These are phyloP conservation scores for Cytospora leucostoma DNA, from an alignment of 2,329 filamentous ascomycete species.

Conservation along the genomic window DNA sequence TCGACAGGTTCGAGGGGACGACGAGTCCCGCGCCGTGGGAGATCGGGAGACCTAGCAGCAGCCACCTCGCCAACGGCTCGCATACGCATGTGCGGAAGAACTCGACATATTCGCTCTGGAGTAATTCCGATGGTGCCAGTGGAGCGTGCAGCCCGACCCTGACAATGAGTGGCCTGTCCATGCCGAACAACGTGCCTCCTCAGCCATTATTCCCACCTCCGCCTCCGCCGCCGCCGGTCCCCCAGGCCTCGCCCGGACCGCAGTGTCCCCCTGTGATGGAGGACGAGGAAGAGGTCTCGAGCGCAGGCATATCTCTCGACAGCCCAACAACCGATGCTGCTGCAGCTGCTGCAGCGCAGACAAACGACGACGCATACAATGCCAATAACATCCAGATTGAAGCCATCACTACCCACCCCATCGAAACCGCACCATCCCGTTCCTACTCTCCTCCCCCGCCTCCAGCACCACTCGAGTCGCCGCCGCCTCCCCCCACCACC, in stretches of 20 bases:
- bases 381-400: constrained; percentile 30
- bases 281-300: constrained; percentile 38
- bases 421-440: constrained; percentile 14
- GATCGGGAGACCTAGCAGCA: constrained; percentile 31
- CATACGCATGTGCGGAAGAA: constrained; percentile 47
- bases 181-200: constrained; percentile 25
- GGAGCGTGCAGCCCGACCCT: constrained; percentile 53
- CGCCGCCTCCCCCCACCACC: constrained; percentile 2
- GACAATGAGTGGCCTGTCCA: constrained; percentile 39
- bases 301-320: constrained; percentile 34
- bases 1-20: constrained; percentile 46
- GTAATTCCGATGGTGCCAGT: constrained; percentile 51
- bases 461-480: constrained; percentile 5
- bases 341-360: too few species aligned
- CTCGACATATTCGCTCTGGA: constrained; percentile 51
- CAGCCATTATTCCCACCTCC: constrained; percentile 33
- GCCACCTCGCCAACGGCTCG: constrained; percentile 20
- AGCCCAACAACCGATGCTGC: constrained; percentile 20
- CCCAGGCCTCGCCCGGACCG: constrained; percentile 31
- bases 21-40: constrained; percentile 43
- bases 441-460: background rate
- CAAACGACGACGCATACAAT: background rate
- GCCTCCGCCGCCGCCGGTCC: constrained; percentile 29
- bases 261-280: constrained; percentile 45
- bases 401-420: constrained; percentile 28